These are phyloP conservation scores for Plectosphaerella sp. DNA, from an alignment of 2,329 filamentous ascomycete species.

Conservation along the genomic window DNA sequence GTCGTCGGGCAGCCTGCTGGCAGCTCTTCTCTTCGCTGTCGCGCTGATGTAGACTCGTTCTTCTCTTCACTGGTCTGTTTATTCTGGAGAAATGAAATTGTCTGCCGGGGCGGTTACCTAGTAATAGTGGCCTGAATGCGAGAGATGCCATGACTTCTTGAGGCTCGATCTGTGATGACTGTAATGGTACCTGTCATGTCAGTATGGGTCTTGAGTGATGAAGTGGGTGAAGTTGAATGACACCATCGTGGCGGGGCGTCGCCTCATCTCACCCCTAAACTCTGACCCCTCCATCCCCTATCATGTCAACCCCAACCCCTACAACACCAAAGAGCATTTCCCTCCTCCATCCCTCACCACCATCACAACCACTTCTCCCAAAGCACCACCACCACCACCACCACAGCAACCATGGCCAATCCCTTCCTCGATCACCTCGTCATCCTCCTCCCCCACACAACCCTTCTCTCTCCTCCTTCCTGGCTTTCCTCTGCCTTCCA, in stretches of 20 bases:
- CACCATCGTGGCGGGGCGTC: background rate
- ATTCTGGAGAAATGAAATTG: too few species aligned
- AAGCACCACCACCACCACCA: background rate
- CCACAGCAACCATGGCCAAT: background rate
- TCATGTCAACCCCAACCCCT: background rate
- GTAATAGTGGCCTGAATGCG: too few species aligned
- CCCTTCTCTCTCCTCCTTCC: background rate
- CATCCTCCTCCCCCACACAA: conserved; percentile 2
- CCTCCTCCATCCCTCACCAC: background rate
- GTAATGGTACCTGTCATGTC: too few species aligned
- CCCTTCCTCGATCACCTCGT: conserved; percentile 2
- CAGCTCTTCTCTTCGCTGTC: background rate
- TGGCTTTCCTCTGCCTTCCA: conserved; percentile 43
- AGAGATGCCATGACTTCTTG: too few species aligned
- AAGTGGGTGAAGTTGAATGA: background rate
- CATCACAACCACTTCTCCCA: background rate
- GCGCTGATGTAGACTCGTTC: background rate
- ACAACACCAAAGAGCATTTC: background rate
- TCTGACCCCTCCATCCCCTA: too few species aligned
- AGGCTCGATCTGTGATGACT: too few species aligned
- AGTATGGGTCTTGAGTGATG: too few species aligned
- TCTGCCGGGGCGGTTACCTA: too few species aligned
- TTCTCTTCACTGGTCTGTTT: too few species aligned
- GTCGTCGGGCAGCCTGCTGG: background rate
- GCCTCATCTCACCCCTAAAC: background rate